phyloP scores from a whole-genome alignment of 169 alveolate species.

The Pseudocohnilembus persalinus region DNA sequence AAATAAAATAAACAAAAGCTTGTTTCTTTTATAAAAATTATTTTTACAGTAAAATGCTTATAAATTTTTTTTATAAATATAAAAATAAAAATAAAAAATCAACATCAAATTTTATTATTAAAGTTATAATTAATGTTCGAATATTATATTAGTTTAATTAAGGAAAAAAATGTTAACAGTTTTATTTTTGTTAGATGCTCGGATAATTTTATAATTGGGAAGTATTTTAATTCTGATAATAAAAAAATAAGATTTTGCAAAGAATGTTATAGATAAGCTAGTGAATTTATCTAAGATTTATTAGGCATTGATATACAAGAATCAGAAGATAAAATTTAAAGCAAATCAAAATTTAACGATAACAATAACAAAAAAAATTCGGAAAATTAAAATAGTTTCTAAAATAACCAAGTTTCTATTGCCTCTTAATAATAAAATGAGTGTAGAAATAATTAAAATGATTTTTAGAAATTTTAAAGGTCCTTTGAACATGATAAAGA shows the following conservation, averaged over 20 bases:
- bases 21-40: background rate
- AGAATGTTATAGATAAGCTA: conserved; percentile 14
- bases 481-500: background rate
- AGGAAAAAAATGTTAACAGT: background rate
- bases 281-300: conserved; percentile 4
- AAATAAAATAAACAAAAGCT: background rate
- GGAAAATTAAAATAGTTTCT: background rate
- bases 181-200: conserved; percentile 7
- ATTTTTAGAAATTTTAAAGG: background rate
- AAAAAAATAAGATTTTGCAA: conserved; percentile 21
- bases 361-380: background rate
- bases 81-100: no score
- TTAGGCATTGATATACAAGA: background rate
- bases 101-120: no score
- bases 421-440: background rate
- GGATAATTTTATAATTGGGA: conserved; percentile 15
- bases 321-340: background rate
- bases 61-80: no score
- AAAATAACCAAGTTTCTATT: background rate
- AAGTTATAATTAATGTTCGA: background rate
- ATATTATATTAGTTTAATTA: no score
- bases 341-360: background rate
- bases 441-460: background rate
- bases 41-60: no score
- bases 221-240: conserved; percentile 2